Base-by-base conservation (phyloP, 345 rosid species). In the Corchorus capsularis region DNA sequence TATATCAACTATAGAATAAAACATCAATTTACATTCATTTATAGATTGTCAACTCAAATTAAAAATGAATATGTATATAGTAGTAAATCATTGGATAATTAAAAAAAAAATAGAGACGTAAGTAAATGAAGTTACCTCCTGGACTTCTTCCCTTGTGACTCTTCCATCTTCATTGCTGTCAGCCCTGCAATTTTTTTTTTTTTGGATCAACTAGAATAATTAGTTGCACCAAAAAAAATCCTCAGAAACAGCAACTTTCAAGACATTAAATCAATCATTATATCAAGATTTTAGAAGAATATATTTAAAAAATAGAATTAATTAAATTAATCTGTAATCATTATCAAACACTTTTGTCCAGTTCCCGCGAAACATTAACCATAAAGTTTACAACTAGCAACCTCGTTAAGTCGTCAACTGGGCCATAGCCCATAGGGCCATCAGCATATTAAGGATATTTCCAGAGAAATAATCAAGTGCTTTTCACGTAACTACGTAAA, bases 161-260 rank as follows among this genome's bases (percentile, higher is more conserved):
- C 86, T 88, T 77, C 98, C 98, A 65, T 96, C 98, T 84, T 84
- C 97, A 57, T 96, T 92, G 77, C 93, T 92, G 56, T 96, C 98
- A 69, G 88, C 99, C 99, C 97, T 93, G 87, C 46, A 4, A 13
- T 34, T 62, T 13, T 41, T 17, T 39, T 35, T 34, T 62, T 13
- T 41, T 17, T 39, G 15, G 0, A 47, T 47, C 72, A 27, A 27
- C 5, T 15, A 49, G 50, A 49, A 49, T 32, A 27, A 69, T 49
- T 57, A 49, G 17, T 47, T 13, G 71, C 54, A 3, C 39, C 19
- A 47, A 20, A 2, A 56, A 56, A 56, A 77, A 80, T 39, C 4
- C 41, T 39, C 5, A 39, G 71, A 61, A n/a, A 32, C 46, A 69
- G 66, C 75, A 77, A 64, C 10, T 3, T 17, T 6, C 6, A 39